Conservation (phyloP, 1,284 basidiomycete genomes). For the Hortiboletus rubellus region DNA sequence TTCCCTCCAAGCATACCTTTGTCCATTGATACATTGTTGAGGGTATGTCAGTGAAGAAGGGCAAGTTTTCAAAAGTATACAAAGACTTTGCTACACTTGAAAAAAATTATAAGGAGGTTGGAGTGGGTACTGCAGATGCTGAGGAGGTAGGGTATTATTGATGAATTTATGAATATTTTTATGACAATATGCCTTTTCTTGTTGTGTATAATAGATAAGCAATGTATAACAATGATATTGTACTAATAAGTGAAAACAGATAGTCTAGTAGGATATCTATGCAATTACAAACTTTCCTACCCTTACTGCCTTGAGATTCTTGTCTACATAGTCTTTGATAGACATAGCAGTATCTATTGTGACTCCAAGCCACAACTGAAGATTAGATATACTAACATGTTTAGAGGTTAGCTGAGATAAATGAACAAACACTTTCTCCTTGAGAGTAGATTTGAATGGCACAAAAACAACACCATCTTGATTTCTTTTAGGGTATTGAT, state of each 20-base stretch:
- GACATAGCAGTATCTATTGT: background rate
- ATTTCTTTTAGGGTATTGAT: background rate
- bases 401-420: background rate
- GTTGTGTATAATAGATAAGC: too few species aligned
- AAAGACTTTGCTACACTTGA: conserved; percentile 97
- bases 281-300: background rate
- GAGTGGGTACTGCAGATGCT: conserved; percentile 84
- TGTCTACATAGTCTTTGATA: conserved; percentile 1
- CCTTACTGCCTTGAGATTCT: background rate
- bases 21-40: too few species aligned
- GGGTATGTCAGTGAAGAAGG: too few species aligned
- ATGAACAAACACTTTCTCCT: background rate
- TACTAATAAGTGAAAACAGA: background rate
- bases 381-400: background rate
- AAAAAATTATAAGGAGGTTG: conserved; percentile 96
- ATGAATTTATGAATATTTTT: too few species aligned
- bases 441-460: background rate
- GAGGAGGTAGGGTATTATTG: conserved; percentile 50
- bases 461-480: background rate
- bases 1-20: too few species aligned
- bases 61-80: background rate
- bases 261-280: background rate
- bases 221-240: background rate
- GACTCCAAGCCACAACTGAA: background rate
- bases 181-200: too few species aligned